phyloP scores from a whole-genome alignment of 148 eudicot genomes.

The Chenopodium album region DNA sequence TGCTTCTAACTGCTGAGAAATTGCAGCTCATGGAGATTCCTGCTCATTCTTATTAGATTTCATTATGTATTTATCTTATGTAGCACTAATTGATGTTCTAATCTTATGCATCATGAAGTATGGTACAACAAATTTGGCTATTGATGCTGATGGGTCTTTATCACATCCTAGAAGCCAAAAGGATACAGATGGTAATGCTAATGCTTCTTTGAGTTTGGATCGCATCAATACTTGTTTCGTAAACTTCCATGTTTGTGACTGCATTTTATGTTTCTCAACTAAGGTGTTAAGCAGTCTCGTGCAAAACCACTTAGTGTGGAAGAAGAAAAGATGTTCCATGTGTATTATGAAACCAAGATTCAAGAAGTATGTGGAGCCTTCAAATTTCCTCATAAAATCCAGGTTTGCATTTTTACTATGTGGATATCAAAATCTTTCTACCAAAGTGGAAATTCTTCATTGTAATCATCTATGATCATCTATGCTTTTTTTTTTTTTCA shows the following conservation, averaged over 20 bases:
- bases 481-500: slow-evolving; percentile 18
- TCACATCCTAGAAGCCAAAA: slow-evolving; percentile 55
- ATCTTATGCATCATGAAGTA: slow-evolving; percentile 46
- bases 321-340: slow-evolving; percentile 76
- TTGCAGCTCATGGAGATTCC: background rate
- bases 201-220: slow-evolving; percentile 12
- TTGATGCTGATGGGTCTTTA: slow-evolving; percentile 81
- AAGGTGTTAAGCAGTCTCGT: slow-evolving; percentile 81
- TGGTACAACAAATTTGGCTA: slow-evolving; percentile 74
- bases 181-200: slow-evolving; percentile 55
- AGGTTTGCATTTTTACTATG: slow-evolving; percentile 42
- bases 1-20: background rate
- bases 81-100: background rate
- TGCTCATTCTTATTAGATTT: background rate
- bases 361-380: slow-evolving; percentile 94
- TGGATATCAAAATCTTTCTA: background rate
- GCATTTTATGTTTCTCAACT: slow-evolving; percentile 13
- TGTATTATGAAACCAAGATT: slow-evolving; percentile 81
- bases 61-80: background rate
- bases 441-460: background rate
- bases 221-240: slow-evolving; percentile 1
- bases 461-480: slow-evolving; percentile 8
- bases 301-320: slow-evolving; percentile 73
- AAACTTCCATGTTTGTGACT: slow-evolving; percentile 2
- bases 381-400: slow-evolving; percentile 86